Evolutionary conservation across 176 grass and related monocot species (phyloP).

Genomic region (Lolium rigidum): DNA sequence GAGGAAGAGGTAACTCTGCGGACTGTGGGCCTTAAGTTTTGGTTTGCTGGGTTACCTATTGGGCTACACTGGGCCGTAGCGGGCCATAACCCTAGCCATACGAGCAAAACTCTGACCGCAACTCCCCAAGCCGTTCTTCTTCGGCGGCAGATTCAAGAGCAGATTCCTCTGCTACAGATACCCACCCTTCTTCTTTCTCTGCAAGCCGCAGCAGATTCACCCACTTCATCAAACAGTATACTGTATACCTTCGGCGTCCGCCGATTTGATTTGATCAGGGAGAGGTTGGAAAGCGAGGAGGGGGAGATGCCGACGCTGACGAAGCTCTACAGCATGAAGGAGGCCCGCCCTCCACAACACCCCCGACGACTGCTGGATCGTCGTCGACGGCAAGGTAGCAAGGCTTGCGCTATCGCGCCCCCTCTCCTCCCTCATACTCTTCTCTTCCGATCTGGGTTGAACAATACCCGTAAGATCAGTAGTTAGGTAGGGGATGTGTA

Average conservation of each 20-base stretch:
- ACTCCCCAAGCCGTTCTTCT: constrained; percentile 40
- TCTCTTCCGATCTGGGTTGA: constrained; percentile 9
- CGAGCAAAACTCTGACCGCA: background rate
- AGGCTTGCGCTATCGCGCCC: background rate
- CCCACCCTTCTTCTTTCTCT: constrained; percentile 27
- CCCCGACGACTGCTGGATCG: constrained; percentile 79
- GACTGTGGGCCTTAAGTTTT: background rate
- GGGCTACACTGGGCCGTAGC: background rate
- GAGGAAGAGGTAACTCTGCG: background rate
- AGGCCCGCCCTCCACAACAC: constrained; percentile 69
- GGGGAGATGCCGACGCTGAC: constrained; percentile 67
- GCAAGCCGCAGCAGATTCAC: constrained; percentile 8
- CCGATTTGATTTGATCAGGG: constrained; percentile 1
- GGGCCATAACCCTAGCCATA: background rate
- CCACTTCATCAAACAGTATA: background rate
- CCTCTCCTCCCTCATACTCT: background rate
- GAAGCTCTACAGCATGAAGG: constrained; percentile 83
- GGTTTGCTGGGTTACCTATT: background rate
- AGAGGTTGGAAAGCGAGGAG: constrained; percentile 4
- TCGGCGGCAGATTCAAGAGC: constrained; percentile 26
- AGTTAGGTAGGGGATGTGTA: background rate
- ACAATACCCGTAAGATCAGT: background rate
- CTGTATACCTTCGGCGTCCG: background rate
- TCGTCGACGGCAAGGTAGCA: constrained; percentile 81
- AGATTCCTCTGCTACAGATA: background rate